Evolutionary conservation across 2,329 filamentous ascomycete species (phyloP).

Genomic region (Cladosporium sp.): DNA sequence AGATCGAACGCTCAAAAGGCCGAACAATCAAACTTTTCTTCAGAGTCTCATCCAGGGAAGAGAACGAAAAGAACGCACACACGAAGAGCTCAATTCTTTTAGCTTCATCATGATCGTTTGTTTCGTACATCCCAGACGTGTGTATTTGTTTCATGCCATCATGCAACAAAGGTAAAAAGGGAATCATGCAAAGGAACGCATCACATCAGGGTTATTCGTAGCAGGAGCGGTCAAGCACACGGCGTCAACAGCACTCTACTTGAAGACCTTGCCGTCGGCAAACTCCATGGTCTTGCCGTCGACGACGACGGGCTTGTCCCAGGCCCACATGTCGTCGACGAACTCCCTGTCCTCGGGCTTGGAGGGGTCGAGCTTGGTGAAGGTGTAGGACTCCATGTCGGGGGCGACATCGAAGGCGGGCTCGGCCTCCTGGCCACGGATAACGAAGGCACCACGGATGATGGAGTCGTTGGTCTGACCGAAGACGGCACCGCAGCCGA

Average conservation of each 20-base stretch:
- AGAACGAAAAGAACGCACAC: too few relatives aligned
- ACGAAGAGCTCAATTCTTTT: too few relatives aligned
- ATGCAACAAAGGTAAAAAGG: slow-evolving; percentile 9
- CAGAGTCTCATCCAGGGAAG: neutral
- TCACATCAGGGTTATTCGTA: slow-evolving; percentile 12
- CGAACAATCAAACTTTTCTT: neutral
- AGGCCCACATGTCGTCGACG: slow-evolving; percentile 83
- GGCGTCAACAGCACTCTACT: slow-evolving; percentile 57
- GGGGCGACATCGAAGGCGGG: slow-evolving; percentile 95
- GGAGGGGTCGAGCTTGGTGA: slow-evolving; percentile 90
- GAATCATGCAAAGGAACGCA: slow-evolving; percentile 12
- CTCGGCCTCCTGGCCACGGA: slow-evolving; percentile 81
- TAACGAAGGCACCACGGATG: slow-evolving; percentile 88
- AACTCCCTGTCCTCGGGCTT: slow-evolving; percentile 82
- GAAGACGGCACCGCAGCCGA: slow-evolving; percentile 85
- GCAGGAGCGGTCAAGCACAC: slow-evolving; percentile 2
- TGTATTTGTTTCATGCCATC: slow-evolving; percentile 9
- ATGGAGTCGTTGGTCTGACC: slow-evolving; percentile 83
- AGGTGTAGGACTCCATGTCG: slow-evolving; percentile 93
- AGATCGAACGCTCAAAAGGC: neutral
- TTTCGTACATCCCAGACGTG: neutral
- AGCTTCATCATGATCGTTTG: too few relatives aligned
- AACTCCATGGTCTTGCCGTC: slow-evolving; percentile 85
- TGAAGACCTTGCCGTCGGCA: slow-evolving; percentile 97
- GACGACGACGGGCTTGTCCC: slow-evolving; percentile 78